Evolutionary conservation across 306 rosid species (phyloP).

Genomic region (Rosa chinensis): DNA sequence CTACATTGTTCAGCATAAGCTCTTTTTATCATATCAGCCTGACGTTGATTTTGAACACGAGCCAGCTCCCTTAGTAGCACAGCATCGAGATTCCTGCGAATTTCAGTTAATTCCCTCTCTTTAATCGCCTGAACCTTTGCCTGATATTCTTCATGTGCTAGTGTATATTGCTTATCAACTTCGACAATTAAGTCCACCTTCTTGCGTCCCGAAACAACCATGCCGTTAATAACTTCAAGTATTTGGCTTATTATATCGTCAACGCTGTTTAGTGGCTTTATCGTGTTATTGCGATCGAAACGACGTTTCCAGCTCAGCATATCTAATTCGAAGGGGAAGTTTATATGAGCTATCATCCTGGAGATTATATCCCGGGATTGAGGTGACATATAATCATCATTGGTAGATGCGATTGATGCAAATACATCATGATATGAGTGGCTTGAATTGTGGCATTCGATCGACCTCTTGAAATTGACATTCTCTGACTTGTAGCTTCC

Average conservation of each 20-base stretch:
- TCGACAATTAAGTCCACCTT: neutral
- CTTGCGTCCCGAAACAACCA: neutral
- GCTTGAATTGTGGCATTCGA: neutral
- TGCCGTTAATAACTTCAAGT: neutral
- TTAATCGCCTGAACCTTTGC: neutral
- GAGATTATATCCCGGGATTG: neutral
- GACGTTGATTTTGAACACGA: neutral
- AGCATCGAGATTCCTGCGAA: neutral
- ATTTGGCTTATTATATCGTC: slow-evolving; percentile 8
- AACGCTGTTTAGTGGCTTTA: neutral
- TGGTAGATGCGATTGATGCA: neutral
- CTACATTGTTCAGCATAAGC: neutral
- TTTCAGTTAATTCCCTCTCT: neutral
- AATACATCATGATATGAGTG: neutral
- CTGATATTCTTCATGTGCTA: neutral
- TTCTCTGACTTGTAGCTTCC: neutral
- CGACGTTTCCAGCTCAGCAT: neutral
- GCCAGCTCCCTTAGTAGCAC: neutral
- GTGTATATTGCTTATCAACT: neutral
- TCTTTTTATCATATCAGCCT: neutral
- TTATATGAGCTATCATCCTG: neutral
- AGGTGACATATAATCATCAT: neutral
- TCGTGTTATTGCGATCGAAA: neutral
- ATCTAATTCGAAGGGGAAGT: neutral
- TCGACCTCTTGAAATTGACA: neutral